Evolutionary conservation across 2,329 filamentous ascomycete species (phyloP), one percentile per base, ranked within the genome.

Genomic region (Parastagonospora avenae): DNA sequence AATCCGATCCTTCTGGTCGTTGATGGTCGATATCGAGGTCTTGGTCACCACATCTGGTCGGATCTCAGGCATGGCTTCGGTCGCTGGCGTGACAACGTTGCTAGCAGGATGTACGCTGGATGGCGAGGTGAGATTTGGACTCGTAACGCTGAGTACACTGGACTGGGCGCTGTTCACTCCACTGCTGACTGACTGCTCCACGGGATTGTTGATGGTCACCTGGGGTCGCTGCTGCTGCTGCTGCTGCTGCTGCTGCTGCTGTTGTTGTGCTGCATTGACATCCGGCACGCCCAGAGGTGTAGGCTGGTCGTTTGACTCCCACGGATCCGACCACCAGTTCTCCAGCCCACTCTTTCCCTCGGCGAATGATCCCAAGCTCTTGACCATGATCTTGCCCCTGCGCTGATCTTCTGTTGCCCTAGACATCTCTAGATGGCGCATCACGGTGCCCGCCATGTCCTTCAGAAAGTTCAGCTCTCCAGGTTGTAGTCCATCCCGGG

Each of bases 371-470:
- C 71, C 71, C 37, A 74, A 40, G 36, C 68, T 71, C 42, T 80
- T 77, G 35, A 80, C 80, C 72, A 81, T 85, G 60, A 77, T 79
- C 54, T 78, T 83, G 35, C 76, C 81, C 58, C 77, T 79, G 60
- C 75, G 79, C 58, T 79, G 81, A 58, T 80, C 82, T 48, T 77
- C 81, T 46, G 73, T 79, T 54, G 75, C 78, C 55, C 79, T 77
- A 38, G 75, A 82, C 75, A 77, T 81, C 70, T 85, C 84, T 8
- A 89, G 67, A 50, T 88, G 85, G 32, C 85, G 80, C 74, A 85
- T 84, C 4, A 85, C 76, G 4, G 83, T 80, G 14, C 74, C 73
- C 0, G 68, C 67, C 70, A 87, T 77, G 35, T 84, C 83, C 37
- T 80, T 77, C 65, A 89, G 73, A 42, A 84, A 85, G 16, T 77